Base-by-base conservation (phyloP, 768 basidiomycete species). In the Termitomyces sp. region DNA sequence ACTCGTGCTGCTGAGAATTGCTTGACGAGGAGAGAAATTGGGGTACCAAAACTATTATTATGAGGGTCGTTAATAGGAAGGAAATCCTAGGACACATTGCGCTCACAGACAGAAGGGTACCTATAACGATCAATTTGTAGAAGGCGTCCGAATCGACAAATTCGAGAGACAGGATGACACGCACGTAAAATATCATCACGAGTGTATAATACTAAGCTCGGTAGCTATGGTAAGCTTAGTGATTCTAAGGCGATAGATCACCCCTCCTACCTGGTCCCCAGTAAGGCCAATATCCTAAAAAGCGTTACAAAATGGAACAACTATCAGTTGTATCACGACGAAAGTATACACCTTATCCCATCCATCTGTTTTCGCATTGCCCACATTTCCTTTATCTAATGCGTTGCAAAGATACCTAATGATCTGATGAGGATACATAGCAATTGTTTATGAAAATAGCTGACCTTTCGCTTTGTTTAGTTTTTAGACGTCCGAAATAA, bases 301-400 rank as follows among this genome's bases (percentile, higher is more conserved):
- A 39, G 24, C 7, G 36, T 45, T 44, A 33, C 18, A 48, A 51
- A 18, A 7, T 48, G 47, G 9, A 57, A 31, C 15, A 6, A 9
- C 8, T 39, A 10, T 20, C 4, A 31, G 24, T 44, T 37, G 24
- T 34, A 34, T 20, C n/a, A 20, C 10, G 48, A 24, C 22, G 12
- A 15, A 20, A 15, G 42, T 59, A 53, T 55, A 75, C n/a, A n/a
- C 80, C 64, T 73, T 77, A 58, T 78, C 80, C 76, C 80, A 79
- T 7, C 76, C 74, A 53, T 73, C 79, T 2, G 81, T 81, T 58
- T 82, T 79, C 5, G 81, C 81, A 63, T 82, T 82, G 7, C 74
- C 76, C 1, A 81, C 73, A 56, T 80, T 81, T 3, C 79, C 77
- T 65, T 80, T 80, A 61, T 79, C 78, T 29, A 78, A 64, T 0